phyloP scores from a whole-genome alignment of 2,329 filamentous ascomycete species.

The Neopestalotiopsis sp. region DNA sequence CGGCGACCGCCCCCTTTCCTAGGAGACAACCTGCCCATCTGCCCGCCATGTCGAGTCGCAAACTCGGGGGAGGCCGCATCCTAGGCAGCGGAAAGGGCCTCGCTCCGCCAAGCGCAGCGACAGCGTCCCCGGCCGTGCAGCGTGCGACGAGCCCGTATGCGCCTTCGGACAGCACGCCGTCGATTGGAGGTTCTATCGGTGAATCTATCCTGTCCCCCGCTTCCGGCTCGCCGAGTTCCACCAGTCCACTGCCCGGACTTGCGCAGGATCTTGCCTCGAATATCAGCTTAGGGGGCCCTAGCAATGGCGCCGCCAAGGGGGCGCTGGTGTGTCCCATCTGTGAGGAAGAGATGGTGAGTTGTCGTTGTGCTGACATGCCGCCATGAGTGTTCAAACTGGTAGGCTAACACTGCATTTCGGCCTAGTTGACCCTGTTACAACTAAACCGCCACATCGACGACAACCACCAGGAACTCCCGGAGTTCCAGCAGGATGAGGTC shows the following conservation, averaged over 20 bases:
- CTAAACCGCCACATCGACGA: slow-evolving; percentile 89
- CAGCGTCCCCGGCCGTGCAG: slow-evolving; percentile 43
- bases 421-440: slow-evolving; percentile 86
- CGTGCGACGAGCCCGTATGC: slow-evolving; percentile 55
- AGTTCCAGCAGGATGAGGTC: slow-evolving; percentile 88
- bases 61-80: slow-evolving; percentile 90
- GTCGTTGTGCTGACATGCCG: slow-evolving; percentile 26
- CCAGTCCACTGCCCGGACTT: slow-evolving; percentile 70
- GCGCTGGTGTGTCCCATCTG: slow-evolving; percentile 95
- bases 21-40: slow-evolving; percentile 15
- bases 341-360: slow-evolving; percentile 88
- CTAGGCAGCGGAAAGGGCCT: slow-evolving; percentile 86
- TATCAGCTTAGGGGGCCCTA: slow-evolving; percentile 68
- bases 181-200: slow-evolving; percentile 72
- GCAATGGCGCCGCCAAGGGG: slow-evolving; percentile 61
- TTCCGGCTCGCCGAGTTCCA: slow-evolving; percentile 42
- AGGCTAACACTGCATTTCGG: slow-evolving; percentile 22
- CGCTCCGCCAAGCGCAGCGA: slow-evolving; percentile 57
- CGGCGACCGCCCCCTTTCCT: slow-evolving; percentile 2
- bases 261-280: slow-evolving; percentile 81
- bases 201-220: slow-evolving; percentile 61
- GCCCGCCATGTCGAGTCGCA: slow-evolving; percentile 76
- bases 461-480: slow-evolving; percentile 85
- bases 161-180: slow-evolving; percentile 74
- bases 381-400: background rate